phyloP scores from a whole-genome alignment of 805 yeast genomes.

The Candida palmyrensis region DNA sequence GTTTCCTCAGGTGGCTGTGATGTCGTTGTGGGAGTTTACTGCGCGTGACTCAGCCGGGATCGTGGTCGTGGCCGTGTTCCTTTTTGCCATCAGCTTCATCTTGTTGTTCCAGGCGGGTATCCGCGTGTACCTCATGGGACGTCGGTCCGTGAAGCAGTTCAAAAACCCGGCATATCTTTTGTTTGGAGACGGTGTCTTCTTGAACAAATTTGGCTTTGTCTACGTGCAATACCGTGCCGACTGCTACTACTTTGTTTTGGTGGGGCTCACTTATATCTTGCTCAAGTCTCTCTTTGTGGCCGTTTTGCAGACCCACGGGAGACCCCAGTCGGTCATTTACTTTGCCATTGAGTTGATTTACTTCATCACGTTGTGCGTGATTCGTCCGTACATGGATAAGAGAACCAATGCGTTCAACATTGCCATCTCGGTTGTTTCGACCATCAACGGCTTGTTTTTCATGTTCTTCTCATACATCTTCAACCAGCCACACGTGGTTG shows the following conservation, averaged over 20 bases:
- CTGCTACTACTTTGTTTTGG: conserved; percentile 74
- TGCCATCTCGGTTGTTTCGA: conserved; percentile 70
- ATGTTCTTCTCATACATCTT: conserved; percentile 84
- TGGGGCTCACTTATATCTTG: conserved; percentile 60
- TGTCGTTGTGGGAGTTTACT: conserved; percentile 88
- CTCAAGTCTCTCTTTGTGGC: conserved; percentile 82
- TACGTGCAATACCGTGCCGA: conserved; percentile 90
- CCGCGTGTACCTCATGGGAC: conserved; percentile 71
- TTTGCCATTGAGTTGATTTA: conserved; percentile 73
- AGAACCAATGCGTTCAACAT: conserved; percentile 93
- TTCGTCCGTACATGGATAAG: conserved; percentile 90
- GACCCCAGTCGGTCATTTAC: conserved; percentile 71
- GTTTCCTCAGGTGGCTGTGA: conserved; percentile 77
- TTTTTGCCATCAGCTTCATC: conserved; percentile 52
- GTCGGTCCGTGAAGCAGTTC: conserved; percentile 63
- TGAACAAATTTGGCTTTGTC: conserved; percentile 87
- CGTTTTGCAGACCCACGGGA: conserved; percentile 75
- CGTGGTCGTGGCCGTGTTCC: conserved; percentile 70
- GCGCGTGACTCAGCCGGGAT: conserved; percentile 80
- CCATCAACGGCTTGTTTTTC: conserved; percentile 81
- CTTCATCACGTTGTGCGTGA: conserved; percentile 58
- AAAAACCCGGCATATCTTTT: conserved; percentile 90
- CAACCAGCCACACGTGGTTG: conserved; percentile 80
- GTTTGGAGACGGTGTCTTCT: conserved; percentile 74
- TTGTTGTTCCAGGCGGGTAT: conserved; percentile 68